Conservation (phyloP, 1,284 basidiomycete genomes). For the Austropuccinia psidii region DNA sequence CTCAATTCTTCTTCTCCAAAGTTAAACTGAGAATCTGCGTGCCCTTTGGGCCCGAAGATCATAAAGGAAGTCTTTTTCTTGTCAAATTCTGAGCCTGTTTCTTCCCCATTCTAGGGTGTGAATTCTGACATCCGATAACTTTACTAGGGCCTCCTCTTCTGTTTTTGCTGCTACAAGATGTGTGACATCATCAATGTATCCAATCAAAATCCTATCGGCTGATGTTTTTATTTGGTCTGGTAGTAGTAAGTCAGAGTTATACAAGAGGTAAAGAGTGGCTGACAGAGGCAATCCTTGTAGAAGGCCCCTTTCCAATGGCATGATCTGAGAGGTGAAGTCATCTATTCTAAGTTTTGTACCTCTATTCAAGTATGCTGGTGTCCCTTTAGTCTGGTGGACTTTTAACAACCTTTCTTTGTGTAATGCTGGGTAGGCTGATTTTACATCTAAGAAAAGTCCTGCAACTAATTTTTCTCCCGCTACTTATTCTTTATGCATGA, state of each 20-base stretch:
- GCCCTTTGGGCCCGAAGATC: neutral
- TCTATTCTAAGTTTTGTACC: neutral
- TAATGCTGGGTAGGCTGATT: conserved; percentile 2
- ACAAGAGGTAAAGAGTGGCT: neutral
- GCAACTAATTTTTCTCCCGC: neutral
- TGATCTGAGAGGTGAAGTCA: neutral
- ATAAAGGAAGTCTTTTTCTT: neutral
- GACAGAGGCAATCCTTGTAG: neutral
- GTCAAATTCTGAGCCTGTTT: too few relatives aligned
- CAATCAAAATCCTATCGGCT: neutral
- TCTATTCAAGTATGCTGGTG: too few relatives aligned
- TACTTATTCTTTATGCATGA: too few relatives aligned
- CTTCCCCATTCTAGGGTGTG: neutral
- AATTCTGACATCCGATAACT: neutral
- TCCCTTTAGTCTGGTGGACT: too few relatives aligned
- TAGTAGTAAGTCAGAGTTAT: neutral
- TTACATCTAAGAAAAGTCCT: conserved; percentile 2
- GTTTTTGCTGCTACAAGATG: neutral
- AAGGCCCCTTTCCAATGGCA: neutral
- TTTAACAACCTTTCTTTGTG: neutral
- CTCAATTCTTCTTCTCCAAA: conserved; percentile 7
- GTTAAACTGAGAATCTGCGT: neutral
- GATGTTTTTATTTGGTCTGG: neutral
- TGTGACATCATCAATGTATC: neutral
- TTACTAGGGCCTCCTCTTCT: neutral